A percentile compares a stretch with the other conserved stretches of the same genome.
phyloP scores from a whole-genome alignment of 306 rosid genomes.

The Trichosanthes truncata region DNA sequence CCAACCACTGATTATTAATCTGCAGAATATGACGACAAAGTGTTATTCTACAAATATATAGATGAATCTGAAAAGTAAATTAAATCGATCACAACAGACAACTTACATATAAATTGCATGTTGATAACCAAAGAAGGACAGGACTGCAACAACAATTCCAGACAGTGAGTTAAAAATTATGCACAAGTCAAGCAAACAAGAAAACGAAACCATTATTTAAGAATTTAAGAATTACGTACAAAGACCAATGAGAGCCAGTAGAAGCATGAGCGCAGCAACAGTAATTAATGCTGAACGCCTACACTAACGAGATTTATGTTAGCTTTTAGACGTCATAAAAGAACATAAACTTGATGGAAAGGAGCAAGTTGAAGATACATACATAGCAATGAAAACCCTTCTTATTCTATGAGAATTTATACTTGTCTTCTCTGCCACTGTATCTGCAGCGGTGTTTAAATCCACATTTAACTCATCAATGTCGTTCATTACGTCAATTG shows the following conservation, averaged over 20 bases:
- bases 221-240: conserved; percentile 33
- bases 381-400: conserved; percentile 65
- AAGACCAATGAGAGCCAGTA: conserved; percentile 71
- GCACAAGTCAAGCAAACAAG: background rate
- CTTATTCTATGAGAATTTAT: conserved; percentile 55
- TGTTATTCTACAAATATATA: conserved; percentile 18
- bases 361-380: conserved; percentile 26
- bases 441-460: conserved; percentile 72
- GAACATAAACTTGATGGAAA: conserved; percentile 3
- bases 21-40: conserved; percentile 30
- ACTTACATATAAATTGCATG: conserved; percentile 89
- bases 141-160: conserved; percentile 41
- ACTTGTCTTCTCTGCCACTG: conserved; percentile 48
- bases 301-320: conserved; percentile 18
- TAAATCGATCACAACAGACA: background rate
- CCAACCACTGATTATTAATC: conserved; percentile 93
- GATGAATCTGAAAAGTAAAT: background rate
- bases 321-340: conserved; percentile 13
- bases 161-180: conserved; percentile 15
- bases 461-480: conserved; percentile 68
- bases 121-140: conserved; percentile 67
- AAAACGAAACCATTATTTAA: background rate
- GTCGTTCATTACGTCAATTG: conserved; percentile 61
- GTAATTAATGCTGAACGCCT: conserved; percentile 68
- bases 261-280: conserved; percentile 76